Conservation (phyloP, 2,329 filamentous ascomycete species). For the Dactylellina cionopaga region DNA sequence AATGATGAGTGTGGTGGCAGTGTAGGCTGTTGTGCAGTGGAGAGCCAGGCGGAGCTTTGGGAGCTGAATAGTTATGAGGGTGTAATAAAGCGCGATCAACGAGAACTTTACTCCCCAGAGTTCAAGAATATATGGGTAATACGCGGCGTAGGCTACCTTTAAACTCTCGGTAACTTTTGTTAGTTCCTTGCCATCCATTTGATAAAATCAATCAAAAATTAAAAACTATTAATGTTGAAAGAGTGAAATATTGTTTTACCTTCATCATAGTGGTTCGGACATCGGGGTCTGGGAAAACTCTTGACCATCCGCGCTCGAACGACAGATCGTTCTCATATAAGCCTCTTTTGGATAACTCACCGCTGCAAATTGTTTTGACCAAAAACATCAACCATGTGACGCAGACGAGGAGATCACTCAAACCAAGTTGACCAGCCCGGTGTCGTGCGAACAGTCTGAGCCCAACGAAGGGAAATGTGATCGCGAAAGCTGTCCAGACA, state of each 20-base stretch:
- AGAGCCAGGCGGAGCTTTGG: slow-evolving; percentile 24
- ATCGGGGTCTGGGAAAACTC: slow-evolving; percentile 23
- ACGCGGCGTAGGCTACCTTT: slow-evolving; percentile 22
- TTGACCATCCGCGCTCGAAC: slow-evolving; percentile 25
- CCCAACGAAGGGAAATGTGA: slow-evolving; percentile 43
- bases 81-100: slow-evolving; percentile 39
- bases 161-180: too few species aligned
- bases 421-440: slow-evolving; percentile 33
- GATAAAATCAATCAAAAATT: too few species aligned
- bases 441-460: slow-evolving; percentile 36
- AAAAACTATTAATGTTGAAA: too few species aligned
- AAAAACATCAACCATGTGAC: slow-evolving; percentile 39
- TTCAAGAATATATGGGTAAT: slow-evolving; percentile 37
- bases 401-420: slow-evolving; percentile 33
- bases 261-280: slow-evolving; percentile 13
- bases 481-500: slow-evolving; percentile 30
- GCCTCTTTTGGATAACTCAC: slow-evolving; percentile 31
- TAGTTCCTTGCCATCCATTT: too few species aligned
- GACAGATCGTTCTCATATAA: slow-evolving; percentile 34
- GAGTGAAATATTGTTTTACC: slow-evolving; percentile 19
- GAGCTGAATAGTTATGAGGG: slow-evolving; percentile 16
- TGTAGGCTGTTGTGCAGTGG: slow-evolving; percentile 36
- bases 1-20: slow-evolving; percentile 21
- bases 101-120: slow-evolving; percentile 50
- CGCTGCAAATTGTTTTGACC: slow-evolving; percentile 21